Evolutionary conservation across 2,329 filamentous ascomycete genomes (phyloP).

Genomic region (Fusarium sp.): DNA sequence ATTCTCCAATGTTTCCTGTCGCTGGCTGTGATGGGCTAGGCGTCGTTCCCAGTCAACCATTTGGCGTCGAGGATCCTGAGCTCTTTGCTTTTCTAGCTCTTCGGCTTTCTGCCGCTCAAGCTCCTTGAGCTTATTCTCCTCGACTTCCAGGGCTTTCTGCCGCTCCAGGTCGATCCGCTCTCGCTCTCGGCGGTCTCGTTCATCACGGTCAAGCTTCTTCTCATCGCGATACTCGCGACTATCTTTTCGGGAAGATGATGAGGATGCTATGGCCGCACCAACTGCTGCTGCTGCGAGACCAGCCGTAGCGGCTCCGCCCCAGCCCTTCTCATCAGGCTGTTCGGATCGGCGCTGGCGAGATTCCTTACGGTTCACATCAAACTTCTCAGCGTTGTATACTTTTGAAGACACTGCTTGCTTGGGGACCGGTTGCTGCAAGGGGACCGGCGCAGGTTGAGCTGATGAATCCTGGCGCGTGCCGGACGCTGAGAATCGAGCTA

Average conservation of each 20-base stretch:
- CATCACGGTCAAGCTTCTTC: slow-evolving; percentile 35
- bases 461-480: slow-evolving; percentile 55
- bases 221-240: slow-evolving; percentile 27
- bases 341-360: slow-evolving; percentile 49
- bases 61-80: slow-evolving; percentile 4
- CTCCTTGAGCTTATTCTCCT: slow-evolving; percentile 37
- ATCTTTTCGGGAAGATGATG: slow-evolving; percentile 38
- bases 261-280: slow-evolving; percentile 49
- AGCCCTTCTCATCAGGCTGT: slow-evolving; percentile 52
- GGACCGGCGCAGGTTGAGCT: slow-evolving; percentile 68
- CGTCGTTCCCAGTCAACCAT: slow-evolving; percentile 14
- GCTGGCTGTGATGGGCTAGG: slow-evolving; percentile 13
- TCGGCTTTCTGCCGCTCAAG: slow-evolving; percentile 30
- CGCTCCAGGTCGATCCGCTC: slow-evolving; percentile 38
- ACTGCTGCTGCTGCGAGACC: slow-evolving; percentile 62
- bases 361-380: slow-evolving; percentile 51
- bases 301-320: slow-evolving; percentile 59
- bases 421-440: slow-evolving; percentile 88
- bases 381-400: slow-evolving; percentile 68
- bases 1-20: slow-evolving; percentile 29
- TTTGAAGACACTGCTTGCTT: slow-evolving; percentile 76
- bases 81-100: slow-evolving; percentile 18
- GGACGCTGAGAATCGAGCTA: slow-evolving; percentile 60
- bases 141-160: slow-evolving; percentile 27
- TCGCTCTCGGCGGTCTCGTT: slow-evolving; percentile 25